Evolutionary conservation across 2,329 filamentous ascomycete genomes (phyloP).

Genomic region (Aspergillus chevalieri): DNA sequence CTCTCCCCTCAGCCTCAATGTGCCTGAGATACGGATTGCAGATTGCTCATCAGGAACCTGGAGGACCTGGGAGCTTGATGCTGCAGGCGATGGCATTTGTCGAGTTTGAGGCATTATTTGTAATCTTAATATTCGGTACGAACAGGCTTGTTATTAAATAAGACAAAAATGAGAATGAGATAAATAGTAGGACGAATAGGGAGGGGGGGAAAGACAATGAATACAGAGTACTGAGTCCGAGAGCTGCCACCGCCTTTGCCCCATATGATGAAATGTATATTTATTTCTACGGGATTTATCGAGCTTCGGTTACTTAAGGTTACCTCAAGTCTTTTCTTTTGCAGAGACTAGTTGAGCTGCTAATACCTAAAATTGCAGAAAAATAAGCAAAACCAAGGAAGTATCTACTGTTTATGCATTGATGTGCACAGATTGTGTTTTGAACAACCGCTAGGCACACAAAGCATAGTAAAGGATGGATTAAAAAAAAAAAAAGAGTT

Average conservation of each 20-base stretch:
- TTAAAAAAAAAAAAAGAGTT: no score
- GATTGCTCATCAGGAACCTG: conserved; percentile 12
- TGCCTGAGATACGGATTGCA: conserved; percentile 21
- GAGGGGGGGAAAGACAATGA: background rate
- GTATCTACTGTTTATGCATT: background rate
- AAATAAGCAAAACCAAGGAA: background rate
- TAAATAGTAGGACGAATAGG: background rate
- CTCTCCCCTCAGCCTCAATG: conserved; percentile 26
- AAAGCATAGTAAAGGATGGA: background rate
- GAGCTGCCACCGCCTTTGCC: background rate
- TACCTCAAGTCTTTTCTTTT: no score
- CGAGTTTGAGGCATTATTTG: conserved; percentile 35
- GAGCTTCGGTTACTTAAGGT: background rate
- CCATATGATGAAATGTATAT: background rate
- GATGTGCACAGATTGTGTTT: background rate
- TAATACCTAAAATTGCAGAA: background rate
- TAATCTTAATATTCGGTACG: background rate
- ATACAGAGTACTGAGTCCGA: background rate
- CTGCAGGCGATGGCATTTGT: conserved; percentile 23
- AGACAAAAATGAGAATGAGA: background rate
- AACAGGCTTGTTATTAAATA: background rate
- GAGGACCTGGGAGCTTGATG: conserved; percentile 18
- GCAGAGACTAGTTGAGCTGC: background rate
- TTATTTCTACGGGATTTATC: background rate
- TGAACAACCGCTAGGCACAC: background rate